Evolutionary conservation across 2,329 filamentous ascomycete genomes (phyloP), one percentile per base, ranked within the genome.

Genomic region (Nemania sp.): DNA sequence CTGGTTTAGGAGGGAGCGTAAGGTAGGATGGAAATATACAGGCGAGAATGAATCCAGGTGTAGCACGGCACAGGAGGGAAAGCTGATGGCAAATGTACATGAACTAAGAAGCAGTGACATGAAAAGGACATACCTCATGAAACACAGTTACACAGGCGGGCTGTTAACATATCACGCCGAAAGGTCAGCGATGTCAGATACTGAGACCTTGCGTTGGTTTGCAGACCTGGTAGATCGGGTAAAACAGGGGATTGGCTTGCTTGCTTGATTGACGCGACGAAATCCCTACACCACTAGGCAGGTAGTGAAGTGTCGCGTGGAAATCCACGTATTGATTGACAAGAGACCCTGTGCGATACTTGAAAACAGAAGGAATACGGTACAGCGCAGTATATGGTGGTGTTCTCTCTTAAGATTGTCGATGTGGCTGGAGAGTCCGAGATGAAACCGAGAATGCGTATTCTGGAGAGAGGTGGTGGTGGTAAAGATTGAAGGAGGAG

Each of bases 321-420:
- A 45, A 18, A 32, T 52, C 13, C 38, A n/a, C 10, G 32, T 35
- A 35, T 11, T 8, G 26, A 35, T 29, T 18, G 24, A 56, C 32
- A 18, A 27, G 53, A 26, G 47, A 32, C 45, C n/a, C 38, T 15
- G 51, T 52, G 61, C 18, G 41, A 18, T 45, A 5, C 10, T 47
- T 38, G 54, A 52, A 29, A 29, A 60, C 7, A 51, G 43, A 54
- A 54, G 54, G 27, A 45, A 62, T 38, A 47, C 13, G 13, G 26
- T 8, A 29, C 24, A 27, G 32, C 20, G 11, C 24, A 6, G 24
- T 27, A 47, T 47, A 32, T 20, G 41, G 29, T 43, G 45, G 52
- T 56, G 20, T 43, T 54, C 61, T 59, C 60, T 55, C 63, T 53
- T 60, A 66, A 53, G 26, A 29, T 53, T 29, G 41, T 43, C 43